Conservation (phyloP, 2,329 filamentous ascomycete species). For the Pseudocercospora cruenta region DNA sequence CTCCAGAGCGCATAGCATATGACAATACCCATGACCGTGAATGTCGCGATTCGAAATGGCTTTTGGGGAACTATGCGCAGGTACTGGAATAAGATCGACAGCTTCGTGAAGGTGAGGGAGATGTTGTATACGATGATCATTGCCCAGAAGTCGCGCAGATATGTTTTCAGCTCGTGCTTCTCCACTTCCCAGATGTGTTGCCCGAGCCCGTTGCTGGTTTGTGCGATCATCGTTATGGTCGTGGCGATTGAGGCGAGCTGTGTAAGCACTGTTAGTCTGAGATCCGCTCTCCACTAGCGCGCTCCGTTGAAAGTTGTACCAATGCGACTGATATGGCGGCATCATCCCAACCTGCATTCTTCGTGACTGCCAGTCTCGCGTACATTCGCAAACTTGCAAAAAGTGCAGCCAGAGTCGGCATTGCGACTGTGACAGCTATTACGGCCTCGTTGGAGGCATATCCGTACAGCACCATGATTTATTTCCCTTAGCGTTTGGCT, state of each 20-base stretch:
- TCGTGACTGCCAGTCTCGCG: constrained; percentile 17
- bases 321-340: constrained; percentile 12
- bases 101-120: constrained; percentile 45
- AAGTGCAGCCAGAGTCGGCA: constrained; percentile 23
- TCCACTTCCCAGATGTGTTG: constrained; percentile 9
- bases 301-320: background rate
- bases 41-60: constrained; percentile 39
- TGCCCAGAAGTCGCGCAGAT: constrained; percentile 15
- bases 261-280: background rate
- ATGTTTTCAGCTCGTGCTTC: constrained; percentile 5
- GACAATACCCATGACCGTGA: constrained; percentile 36
- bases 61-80: constrained; percentile 49
- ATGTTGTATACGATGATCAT: constrained; percentile 41
- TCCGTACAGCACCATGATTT: constrained; percentile 13
- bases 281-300: background rate
- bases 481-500: background rate
- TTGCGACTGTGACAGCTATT: constrained; percentile 3
- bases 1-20: constrained; percentile 36
- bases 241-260: constrained; percentile 2
- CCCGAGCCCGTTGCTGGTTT: constrained; percentile 12
- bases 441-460: constrained; percentile 17
- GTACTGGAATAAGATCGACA: constrained; percentile 53
- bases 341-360: constrained; percentile 20
- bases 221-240: background rate
- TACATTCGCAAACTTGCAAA: constrained; percentile 25